Conservation (phyloP, 257 asterid genomes). For the Salvia splendens region DNA sequence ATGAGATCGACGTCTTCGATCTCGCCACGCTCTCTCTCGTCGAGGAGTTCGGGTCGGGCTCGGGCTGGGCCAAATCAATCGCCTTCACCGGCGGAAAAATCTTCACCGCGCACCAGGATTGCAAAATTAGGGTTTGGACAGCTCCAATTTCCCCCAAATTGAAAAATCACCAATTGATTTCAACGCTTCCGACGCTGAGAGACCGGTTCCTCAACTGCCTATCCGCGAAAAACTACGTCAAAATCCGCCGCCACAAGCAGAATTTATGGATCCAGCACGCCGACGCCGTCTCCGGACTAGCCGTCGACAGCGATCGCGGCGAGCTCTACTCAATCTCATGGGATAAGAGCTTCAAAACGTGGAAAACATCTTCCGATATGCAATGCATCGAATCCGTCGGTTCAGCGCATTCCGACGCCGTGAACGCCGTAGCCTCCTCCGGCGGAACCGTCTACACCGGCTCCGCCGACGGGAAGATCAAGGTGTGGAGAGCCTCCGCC, state of each 20-base stretch:
- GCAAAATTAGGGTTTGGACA: conserved; percentile 53
- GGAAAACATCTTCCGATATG: conserved; percentile 46
- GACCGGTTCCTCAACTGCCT: conserved; percentile 42
- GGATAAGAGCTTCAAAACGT: conserved; percentile 57
- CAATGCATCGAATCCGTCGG: conserved; percentile 43
- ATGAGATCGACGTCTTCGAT: conserved; percentile 47
- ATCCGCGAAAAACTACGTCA: conserved; percentile 48
- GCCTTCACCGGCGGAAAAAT: conserved; percentile 37
- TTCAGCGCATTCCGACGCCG: conserved; percentile 62
- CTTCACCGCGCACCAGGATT: conserved; percentile 67
- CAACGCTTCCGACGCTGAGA: conserved; percentile 56
- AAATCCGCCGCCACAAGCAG: conserved; percentile 48
- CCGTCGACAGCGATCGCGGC: conserved; percentile 26
- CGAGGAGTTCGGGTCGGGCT: conserved; percentile 47
- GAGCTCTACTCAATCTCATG: conserved; percentile 55
- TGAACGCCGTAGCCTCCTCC: conserved; percentile 42
- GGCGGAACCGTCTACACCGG: conserved; percentile 50
- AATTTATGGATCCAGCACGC: conserved; percentile 62
- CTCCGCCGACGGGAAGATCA: conserved; percentile 56
- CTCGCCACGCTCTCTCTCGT: conserved; percentile 26
- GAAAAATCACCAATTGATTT: conserved; percentile 40
- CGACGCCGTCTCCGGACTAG: conserved; percentile 54
- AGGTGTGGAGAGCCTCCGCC: conserved; percentile 40
- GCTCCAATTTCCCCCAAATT: conserved; percentile 12
- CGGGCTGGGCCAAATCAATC: conserved; percentile 58